phyloP scores from a whole-genome alignment of 179 eudicot genomes.

The Spinacia oleracea region DNA sequence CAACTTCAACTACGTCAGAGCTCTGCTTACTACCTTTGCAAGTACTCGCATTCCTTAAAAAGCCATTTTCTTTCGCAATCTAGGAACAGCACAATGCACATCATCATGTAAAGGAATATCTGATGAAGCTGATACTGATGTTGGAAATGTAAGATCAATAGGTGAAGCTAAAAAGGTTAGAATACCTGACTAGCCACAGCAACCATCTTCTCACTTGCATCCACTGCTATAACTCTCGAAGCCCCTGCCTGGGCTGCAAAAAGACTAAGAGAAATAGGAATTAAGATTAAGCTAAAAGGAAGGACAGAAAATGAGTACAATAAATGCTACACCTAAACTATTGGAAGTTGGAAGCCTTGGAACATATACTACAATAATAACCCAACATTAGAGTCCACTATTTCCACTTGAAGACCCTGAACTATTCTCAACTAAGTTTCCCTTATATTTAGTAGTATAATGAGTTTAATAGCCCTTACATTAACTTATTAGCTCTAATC shows the following conservation, averaged over 20 bases:
- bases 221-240: conserved; percentile 84
- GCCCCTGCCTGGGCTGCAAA: conserved; percentile 98
- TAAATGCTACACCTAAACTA: not conserved
- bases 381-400: not conserved
- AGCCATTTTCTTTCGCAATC: conserved; percentile 80
- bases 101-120: too few species aligned
- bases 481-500: too few species aligned
- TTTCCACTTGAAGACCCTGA: not conserved
- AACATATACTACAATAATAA: not conserved
- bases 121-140: too few species aligned
- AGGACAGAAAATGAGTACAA: not conserved
- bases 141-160: not conserved
- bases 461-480: not conserved
- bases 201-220: conserved; percentile 95
- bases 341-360: too few species aligned
- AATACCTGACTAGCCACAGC: conserved; percentile 76
- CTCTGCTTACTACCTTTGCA: conserved; percentile 20
- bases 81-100: conserved; percentile 37
- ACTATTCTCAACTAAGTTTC: not conserved
- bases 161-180: conserved; percentile 6
- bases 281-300: conserved; percentile 21
- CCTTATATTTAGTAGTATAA: not conserved
- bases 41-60: conserved; percentile 37
- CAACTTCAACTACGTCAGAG: conserved; percentile 60
- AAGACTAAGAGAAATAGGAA: conserved; percentile 52